Base-by-base conservation (phyloP, 2,329 filamentous ascomycete species). In the Seiridium cupressi region DNA sequence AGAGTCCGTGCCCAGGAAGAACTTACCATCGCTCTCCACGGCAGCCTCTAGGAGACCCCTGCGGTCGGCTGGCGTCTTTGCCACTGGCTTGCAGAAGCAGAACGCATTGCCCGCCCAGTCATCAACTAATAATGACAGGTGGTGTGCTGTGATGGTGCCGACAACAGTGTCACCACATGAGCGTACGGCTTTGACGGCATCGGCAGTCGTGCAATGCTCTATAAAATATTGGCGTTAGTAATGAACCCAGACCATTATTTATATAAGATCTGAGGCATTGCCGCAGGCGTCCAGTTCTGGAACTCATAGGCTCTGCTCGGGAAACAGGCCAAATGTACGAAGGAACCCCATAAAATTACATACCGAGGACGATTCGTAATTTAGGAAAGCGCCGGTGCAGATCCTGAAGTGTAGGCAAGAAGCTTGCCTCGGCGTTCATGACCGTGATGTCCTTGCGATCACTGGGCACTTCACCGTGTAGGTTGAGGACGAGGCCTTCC, bases 1-100 rank as follows among this genome's bases (percentile, higher is more conserved):
- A 11, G 82, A 87, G 72, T 92, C 90, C n/a, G 75, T 79, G 44
- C 85, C 89, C 31, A 94, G 85, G 78, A 92, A 92, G 76, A 92
- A 92, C 68, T 89, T 89, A 13, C 81, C 76, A 44, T 83, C 77
- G 63, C 86, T 84, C 64, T 79, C 82, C 35, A 84, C 78, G 5
- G 85, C 81, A 3, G 88, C 87, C 59, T 84, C 81, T 57, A 96
- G 75, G 46, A 96, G 81, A 5, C 91, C 90, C 56, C 88, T 84
- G 4, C 92, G 84, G 69, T 93, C 89, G 31, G 59, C 61, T 3
- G 61, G 61, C 4, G 85, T 84, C 76, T 84, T 84, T 46, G 81
- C 79, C 55, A 85, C 85, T 4, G 88, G 88, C 72, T 91, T 91
- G 79, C 89, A 91, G 78, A 89, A 91, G 71, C 81, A 85, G 72